Base-by-base conservation (phyloP, 192 early-diverging fungal species). In the Umbelopsis sp. region DNA sequence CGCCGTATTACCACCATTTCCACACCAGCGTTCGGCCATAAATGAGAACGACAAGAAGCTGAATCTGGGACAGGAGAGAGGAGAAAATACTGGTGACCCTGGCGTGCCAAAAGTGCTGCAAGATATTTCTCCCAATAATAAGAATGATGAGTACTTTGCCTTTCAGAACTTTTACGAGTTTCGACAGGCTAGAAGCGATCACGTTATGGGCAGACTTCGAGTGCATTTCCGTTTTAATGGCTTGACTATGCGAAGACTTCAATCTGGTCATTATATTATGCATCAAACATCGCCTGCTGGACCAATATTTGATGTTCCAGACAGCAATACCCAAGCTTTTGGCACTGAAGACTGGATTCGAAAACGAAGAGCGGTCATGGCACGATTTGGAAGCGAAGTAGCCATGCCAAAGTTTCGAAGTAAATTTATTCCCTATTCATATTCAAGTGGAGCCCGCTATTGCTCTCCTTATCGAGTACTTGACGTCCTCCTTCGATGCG, bases 131-230 rank as follows among this genome's bases (percentile, higher is more conserved):
- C 13, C 13, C 27, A 37, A 61, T 18, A 61, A n/a, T 18, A 30
- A 15, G 30, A 61, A 61, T 18, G 55, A 61, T 30, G 55, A 61
- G 15, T 61, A 61, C 30, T 61, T 61, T 35, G 16, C 13, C 15
- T 61, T 61, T 35, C 55, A 35, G 33, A 61, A 61, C 27, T 61
- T 61, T 61, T 61, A 61, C 30, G 55, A 61, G 11, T 61, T 61
- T 61, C 55, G 55, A 61, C 55, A 61, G 33, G 55, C 55, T 16
- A 61, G 55, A 33, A 16, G 55, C 13, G 55, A 61, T 35, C 55
- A 61, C 30, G 55, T 61, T 35, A 61, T 61, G 55, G 55, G 55
- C 25, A 61, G 55, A 35, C 25, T 61, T 4, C 55, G 55, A 18
- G 27, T 61, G 15, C 55, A 61, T 8, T 61, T 61, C 35, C 55